Percentiles rank a stretch among this genome's conserved stretches.
Evolutionary conservation across 805 yeast genomes (phyloP).

Genomic region (Naumovozyma dairenensis): DNA sequence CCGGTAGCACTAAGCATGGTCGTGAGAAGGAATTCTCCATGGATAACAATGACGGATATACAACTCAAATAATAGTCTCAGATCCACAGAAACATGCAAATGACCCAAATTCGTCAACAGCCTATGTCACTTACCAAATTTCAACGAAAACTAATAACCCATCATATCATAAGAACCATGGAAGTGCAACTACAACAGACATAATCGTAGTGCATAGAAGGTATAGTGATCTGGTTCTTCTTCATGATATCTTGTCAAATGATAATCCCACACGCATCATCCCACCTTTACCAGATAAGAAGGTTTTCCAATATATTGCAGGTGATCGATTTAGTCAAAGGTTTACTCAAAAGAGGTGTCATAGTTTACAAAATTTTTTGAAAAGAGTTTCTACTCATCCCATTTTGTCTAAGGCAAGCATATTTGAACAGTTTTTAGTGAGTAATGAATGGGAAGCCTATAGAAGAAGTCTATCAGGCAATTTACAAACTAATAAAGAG

Average conservation of each 20-base stretch:
- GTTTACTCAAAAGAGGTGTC: conserved; percentile 74
- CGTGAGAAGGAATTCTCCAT: too few relatives aligned
- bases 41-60: conserved; percentile 2
- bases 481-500: conserved; percentile 35
- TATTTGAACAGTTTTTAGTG: conserved; percentile 30
- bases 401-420: conserved; percentile 53
- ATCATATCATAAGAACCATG: conserved; percentile 16
- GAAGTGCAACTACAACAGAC: conserved; percentile 4
- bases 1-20: too few relatives aligned
- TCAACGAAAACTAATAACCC: conserved; percentile 26
- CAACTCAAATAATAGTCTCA: conserved; percentile 22
- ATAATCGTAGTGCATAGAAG: conserved; percentile 41
- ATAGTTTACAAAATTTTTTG: conserved; percentile 69
- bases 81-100: conserved; percentile 26
- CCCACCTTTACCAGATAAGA: conserved; percentile 92
- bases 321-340: conserved; percentile 86
- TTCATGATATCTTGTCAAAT: conserved; percentile 61
- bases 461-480: conserved; percentile 20
- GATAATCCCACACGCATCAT: conserved; percentile 80
- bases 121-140: conserved; percentile 26
- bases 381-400: conserved; percentile 69
- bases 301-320: conserved; percentile 80
- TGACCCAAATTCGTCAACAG: conserved; percentile 19
- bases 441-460: conserved; percentile 29
- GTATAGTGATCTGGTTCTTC: conserved; percentile 75